These are phyloP conservation scores for Euryodendron excelsum DNA, from an alignment of 148 eudicot species.

Conservation along the genomic window DNA sequence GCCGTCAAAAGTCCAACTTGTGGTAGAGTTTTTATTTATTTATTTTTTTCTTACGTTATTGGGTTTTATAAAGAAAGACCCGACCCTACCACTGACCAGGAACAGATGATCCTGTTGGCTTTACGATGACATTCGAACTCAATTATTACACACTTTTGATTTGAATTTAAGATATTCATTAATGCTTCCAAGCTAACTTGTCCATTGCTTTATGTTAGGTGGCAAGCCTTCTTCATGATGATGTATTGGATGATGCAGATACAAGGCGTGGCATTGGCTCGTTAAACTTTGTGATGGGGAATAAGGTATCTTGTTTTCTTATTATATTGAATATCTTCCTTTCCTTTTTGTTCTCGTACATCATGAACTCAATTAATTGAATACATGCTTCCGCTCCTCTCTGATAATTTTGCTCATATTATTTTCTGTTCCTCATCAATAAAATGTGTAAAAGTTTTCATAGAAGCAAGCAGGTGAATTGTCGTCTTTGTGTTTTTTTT, in stretches of 20 bases:
- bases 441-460: not conserved
- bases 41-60: not conserved
- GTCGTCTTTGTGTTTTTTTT: not conserved
- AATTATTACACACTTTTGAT: too few species aligned
- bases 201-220: constrained; percentile 45
- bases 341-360: not conserved
- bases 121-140: too few species aligned
- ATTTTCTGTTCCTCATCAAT: not conserved
- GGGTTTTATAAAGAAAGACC: not conserved
- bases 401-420: not conserved
- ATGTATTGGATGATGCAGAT: constrained; percentile 97
- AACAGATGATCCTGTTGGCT: not conserved
- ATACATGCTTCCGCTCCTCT: not conserved
- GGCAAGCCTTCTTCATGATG: constrained; percentile 99
- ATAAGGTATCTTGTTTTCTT: constrained; percentile 49
- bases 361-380: not conserved
- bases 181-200: constrained; percentile 3
- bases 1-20: not conserved
- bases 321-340: not conserved
- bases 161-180: not conserved
- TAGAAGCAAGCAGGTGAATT: too few species aligned
- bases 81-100: not conserved
- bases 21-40: not conserved
- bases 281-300: constrained; percentile 70
- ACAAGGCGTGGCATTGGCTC: constrained; percentile 90